Conservation (phyloP, 2,329 filamentous ascomycete genomes). For the Mycocentrospora acerina region DNA sequence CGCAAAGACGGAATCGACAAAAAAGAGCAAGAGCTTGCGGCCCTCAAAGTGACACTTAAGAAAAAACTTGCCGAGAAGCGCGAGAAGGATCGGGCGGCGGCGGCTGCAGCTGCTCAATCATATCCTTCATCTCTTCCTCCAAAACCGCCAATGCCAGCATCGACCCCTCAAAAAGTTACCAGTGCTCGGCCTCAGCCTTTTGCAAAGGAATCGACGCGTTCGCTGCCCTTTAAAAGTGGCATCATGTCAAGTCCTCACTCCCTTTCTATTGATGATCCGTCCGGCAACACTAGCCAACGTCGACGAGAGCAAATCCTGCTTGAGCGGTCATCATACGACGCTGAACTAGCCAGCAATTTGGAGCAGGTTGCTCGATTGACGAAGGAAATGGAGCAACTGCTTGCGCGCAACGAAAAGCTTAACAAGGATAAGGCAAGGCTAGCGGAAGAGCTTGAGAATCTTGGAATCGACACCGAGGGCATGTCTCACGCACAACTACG, state of each 20-base stretch:
- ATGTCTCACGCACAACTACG: slow-evolving; percentile 49
- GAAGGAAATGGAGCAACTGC: slow-evolving; percentile 49
- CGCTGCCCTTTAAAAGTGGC: background rate
- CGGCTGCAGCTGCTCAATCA: slow-evolving; percentile 12
- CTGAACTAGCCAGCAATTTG: slow-evolving; percentile 44
- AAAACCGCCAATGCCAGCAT: slow-evolving; percentile 2
- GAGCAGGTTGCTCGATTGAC: slow-evolving; percentile 45
- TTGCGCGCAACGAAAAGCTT: slow-evolving; percentile 41
- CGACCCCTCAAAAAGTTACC: slow-evolving; percentile 4
- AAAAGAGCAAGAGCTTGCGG: slow-evolving; percentile 54
- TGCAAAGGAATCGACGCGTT: too few relatives aligned
- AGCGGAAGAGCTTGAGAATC: slow-evolving; percentile 50
- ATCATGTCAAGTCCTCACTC: slow-evolving; percentile 17
- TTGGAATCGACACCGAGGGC: slow-evolving; percentile 52
- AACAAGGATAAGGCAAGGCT: slow-evolving; percentile 47
- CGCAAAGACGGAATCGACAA: slow-evolving; percentile 47
- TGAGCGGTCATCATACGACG: slow-evolving; percentile 49
- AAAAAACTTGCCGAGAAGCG: slow-evolving; percentile 30
- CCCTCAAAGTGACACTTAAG: slow-evolving; percentile 35
- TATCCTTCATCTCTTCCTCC: slow-evolving; percentile 2
- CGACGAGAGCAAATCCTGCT: slow-evolving; percentile 53
- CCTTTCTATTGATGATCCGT: slow-evolving; percentile 32
- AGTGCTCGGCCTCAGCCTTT: background rate
- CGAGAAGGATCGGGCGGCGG: slow-evolving; percentile 18
- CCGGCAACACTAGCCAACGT: slow-evolving; percentile 15